phyloP scores from a whole-genome alignment of 768 basidiomycete genomes.

The Boletus subparvulus region DNA sequence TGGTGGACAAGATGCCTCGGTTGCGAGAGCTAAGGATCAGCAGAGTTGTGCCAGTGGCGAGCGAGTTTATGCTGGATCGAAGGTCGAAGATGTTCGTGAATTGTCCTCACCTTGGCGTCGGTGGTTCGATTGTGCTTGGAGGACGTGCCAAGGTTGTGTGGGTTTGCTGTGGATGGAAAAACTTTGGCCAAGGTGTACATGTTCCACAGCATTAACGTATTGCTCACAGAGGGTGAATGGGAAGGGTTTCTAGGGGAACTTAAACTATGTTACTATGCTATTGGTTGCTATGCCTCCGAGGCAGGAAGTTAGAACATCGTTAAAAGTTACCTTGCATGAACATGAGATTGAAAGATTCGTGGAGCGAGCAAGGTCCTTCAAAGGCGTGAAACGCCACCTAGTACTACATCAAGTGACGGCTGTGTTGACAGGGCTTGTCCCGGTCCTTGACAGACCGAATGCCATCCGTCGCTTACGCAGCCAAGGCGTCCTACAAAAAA shows the following conservation, averaged over 20 bases:
- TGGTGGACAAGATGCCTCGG: slow-evolving; percentile 18
- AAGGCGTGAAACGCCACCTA: too few relatives aligned
- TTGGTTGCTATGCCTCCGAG: not conserved
- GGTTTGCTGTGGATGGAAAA: slow-evolving; percentile 18
- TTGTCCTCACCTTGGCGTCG: not conserved
- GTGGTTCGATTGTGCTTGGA: slow-evolving; percentile 21
- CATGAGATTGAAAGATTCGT: not conserved
- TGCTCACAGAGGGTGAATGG: not conserved
- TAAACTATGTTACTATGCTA: not conserved
- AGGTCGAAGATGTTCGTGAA: slow-evolving; percentile 18
- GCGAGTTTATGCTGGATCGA: slow-evolving; percentile 24
- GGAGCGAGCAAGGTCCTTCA: too few relatives aligned
- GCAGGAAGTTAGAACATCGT: not conserved
- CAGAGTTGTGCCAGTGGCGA: slow-evolving; percentile 19
- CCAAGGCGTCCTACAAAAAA: slow-evolving; percentile 86
- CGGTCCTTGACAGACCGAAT: slow-evolving; percentile 31
- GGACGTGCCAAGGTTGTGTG: slow-evolving; percentile 22
- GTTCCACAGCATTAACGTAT: not conserved
- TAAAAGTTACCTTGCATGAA: slow-evolving; percentile 2
- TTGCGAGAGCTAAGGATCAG: slow-evolving; percentile 17
- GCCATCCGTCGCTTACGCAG: slow-evolving; percentile 68
- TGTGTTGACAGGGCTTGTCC: too few relatives aligned
- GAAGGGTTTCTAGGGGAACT: not conserved
- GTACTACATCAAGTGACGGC: too few relatives aligned
- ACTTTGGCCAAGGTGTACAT: slow-evolving; percentile 26